These are phyloP conservation scores for Medicago lupulina DNA, from an alignment of 306 rosid genomes.

Conservation along the genomic window DNA sequence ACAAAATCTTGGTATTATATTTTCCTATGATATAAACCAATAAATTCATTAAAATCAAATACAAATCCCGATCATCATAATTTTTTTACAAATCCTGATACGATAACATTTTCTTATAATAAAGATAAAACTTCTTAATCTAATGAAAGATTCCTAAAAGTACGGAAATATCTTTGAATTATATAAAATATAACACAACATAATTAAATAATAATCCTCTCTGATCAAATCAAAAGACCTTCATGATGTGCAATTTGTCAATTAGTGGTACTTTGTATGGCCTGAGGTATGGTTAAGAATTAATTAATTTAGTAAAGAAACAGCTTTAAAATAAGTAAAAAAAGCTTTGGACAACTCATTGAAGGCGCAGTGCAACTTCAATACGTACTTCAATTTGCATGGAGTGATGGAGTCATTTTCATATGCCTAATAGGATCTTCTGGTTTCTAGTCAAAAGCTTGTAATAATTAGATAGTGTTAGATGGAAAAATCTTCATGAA, in stretches of 20 bases:
- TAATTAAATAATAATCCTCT: neutral
- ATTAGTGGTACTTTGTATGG: neutral
- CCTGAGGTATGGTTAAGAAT: neutral
- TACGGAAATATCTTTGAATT: neutral
- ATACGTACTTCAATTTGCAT: neutral
- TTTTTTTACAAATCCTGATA: no score
- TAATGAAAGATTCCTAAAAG: neutral
- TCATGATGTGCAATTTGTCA: neutral
- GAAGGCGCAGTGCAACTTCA: neutral
- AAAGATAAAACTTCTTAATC: neutral
- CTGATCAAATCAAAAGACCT: neutral
- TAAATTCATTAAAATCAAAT: no score
- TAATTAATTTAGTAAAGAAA: neutral
- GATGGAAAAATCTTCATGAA: slow-evolving; percentile 33
- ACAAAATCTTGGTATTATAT: no score
- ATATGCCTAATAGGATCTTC: slow-evolving; percentile 38
- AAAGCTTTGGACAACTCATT: neutral
- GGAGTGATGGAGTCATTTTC: slow-evolving; percentile 39
- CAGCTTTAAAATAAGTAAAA: neutral
- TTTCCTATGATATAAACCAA: no score
- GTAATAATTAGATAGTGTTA: slow-evolving; percentile 28
- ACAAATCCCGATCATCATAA: no score
- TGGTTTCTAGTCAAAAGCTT: slow-evolving; percentile 42
- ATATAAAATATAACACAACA: neutral
- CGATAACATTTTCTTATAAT: neutral